Conservation (phyloP, 129 eudicot species). For the Logfia minima region DNA sequence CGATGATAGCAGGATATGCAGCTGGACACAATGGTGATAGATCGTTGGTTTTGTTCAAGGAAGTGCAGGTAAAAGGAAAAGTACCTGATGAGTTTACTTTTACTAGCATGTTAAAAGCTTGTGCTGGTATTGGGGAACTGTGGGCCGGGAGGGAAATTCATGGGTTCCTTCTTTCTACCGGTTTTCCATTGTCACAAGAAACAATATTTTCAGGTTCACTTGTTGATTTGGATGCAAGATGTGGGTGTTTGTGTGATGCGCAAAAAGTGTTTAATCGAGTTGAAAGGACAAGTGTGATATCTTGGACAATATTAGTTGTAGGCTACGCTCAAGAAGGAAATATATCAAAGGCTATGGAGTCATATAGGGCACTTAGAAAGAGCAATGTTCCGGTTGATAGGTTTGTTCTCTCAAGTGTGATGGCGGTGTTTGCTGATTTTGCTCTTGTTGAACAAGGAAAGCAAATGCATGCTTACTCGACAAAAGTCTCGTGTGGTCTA, state of each 20-base stretch:
- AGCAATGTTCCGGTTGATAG: slow-evolving; percentile 47
- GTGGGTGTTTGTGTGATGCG: slow-evolving; percentile 56
- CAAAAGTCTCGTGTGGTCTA: slow-evolving; percentile 50
- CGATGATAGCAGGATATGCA: slow-evolving; percentile 64
- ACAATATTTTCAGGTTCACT: slow-evolving; percentile 67
- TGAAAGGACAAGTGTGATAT: slow-evolving; percentile 53
- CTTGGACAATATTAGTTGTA: slow-evolving; percentile 67
- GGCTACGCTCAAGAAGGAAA: slow-evolving; percentile 70
- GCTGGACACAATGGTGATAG: slow-evolving; percentile 36
- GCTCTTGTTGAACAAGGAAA: slow-evolving; percentile 76
- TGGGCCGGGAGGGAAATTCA: slow-evolving; percentile 65
- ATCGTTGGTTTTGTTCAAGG: slow-evolving; percentile 42
- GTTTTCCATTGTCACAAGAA: slow-evolving; percentile 36
- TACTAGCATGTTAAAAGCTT: slow-evolving; percentile 72
- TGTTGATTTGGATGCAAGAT: slow-evolving; percentile 69
- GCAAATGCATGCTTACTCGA: slow-evolving; percentile 63
- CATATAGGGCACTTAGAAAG: slow-evolving; percentile 56
- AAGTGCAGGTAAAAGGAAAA: slow-evolving; percentile 57
- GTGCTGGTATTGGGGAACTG: slow-evolving; percentile 47
- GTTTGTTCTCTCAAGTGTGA: slow-evolving; percentile 62
- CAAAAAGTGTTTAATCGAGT: slow-evolving; percentile 49
- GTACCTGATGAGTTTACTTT: slow-evolving; percentile 66
- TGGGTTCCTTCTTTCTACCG: slow-evolving; percentile 43
- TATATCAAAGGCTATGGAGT: slow-evolving; percentile 54
- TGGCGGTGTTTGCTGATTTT: slow-evolving; percentile 78